Conservation (phyloP, 148 eudicot species). For the Fagopyrum esculentum region DNA sequence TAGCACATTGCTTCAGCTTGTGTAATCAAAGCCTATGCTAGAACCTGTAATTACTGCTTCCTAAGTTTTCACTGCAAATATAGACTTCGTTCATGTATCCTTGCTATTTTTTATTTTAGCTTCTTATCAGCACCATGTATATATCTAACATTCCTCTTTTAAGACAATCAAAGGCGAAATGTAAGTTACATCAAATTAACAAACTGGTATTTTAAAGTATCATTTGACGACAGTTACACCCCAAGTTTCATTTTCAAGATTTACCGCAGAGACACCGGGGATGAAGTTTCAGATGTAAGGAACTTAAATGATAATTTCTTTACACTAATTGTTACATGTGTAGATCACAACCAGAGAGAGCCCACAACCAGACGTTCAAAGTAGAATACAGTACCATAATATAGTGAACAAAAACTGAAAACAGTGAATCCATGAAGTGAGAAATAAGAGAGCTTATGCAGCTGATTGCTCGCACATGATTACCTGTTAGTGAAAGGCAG, state of each 20-base stretch:
- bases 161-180: neutral
- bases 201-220: too few species aligned
- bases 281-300: too few species aligned
- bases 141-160: neutral
- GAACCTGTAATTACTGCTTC: neutral
- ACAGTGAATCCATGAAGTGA: neutral
- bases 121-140: neutral
- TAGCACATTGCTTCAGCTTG: neutral
- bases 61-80: neutral
- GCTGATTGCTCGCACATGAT: neutral
- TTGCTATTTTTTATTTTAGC: neutral
- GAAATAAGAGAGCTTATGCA: neutral
- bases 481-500: constrained; percentile 79
- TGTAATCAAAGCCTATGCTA: neutral
- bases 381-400: neutral
- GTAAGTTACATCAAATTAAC: neutral
- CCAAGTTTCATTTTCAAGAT: too few species aligned
- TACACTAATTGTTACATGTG: too few species aligned
- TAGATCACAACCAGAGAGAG: too few species aligned
- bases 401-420: neutral
- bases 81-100: neutral
- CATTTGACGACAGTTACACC: too few species aligned
- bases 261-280: too few species aligned
- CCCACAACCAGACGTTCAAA: too few species aligned
- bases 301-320: too few species aligned